Evolutionary conservation across 257 asterid species (phyloP).

Genomic region (Striga asiatica): DNA sequence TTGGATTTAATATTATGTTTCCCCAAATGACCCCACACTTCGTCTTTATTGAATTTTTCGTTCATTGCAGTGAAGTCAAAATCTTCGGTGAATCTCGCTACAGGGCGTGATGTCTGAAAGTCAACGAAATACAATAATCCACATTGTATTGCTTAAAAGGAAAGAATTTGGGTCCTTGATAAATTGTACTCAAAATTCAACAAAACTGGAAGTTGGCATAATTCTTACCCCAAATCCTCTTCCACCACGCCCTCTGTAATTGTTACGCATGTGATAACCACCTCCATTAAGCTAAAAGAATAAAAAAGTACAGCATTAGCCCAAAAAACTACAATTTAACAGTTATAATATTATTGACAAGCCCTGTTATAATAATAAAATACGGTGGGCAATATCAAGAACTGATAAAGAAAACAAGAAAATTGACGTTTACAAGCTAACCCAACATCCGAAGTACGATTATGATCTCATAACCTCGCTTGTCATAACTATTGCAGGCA

Average conservation of each 20-base stretch:
- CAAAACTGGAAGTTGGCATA: too few species aligned
- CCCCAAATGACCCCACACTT: constrained; percentile 97
- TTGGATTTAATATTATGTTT: constrained; percentile 40
- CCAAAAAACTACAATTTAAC: background rate
- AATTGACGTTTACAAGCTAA: background rate
- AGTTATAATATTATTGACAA: background rate
- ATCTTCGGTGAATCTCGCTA: constrained; percentile 77
- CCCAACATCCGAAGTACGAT: too few species aligned
- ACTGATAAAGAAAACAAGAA: background rate
- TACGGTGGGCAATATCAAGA: background rate
- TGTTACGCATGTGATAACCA: constrained; percentile 39
- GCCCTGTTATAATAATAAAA: background rate
- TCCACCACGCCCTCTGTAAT: constrained; percentile 90
- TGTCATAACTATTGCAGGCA: background rate
- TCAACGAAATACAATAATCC: background rate
- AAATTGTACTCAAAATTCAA: background rate
- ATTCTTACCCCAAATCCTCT: constrained; percentile 69
- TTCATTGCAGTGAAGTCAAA: constrained; percentile 95
- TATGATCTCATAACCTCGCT: background rate
- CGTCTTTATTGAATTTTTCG: constrained; percentile 95
- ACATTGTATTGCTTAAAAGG: background rate
- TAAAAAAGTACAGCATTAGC: constrained; percentile 18
- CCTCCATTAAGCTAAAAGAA: constrained; percentile 55
- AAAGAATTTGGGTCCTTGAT: background rate
- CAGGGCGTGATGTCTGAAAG: constrained; percentile 51